A percentile compares a stretch with the other conserved stretches of the same genome.
Conservation (phyloP, 352 stramenopile genomes). For the Phytophthora macrochlamydospora region DNA sequence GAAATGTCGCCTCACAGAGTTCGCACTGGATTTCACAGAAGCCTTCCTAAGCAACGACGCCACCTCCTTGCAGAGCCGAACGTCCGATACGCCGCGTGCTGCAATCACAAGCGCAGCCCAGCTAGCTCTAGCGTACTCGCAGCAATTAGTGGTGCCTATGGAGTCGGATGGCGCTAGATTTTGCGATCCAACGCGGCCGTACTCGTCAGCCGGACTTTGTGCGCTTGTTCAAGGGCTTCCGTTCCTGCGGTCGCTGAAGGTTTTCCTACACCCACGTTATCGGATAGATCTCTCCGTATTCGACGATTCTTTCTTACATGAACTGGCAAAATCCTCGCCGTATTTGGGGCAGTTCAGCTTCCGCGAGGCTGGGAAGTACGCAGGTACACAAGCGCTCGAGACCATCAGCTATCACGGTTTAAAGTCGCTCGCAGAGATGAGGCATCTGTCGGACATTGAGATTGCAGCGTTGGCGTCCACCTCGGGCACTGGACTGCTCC, state of each 20-base stretch:
- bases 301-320: slow-evolving; percentile 37
- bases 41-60: slow-evolving; percentile 21
- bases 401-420: slow-evolving; percentile 35
- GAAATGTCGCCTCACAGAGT: slow-evolving; percentile 45
- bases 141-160: slow-evolving; percentile 13
- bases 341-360: slow-evolving; percentile 48
- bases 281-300: slow-evolving; percentile 50
- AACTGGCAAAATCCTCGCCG: slow-evolving; percentile 25
- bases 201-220: slow-evolving; percentile 41
- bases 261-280: slow-evolving; percentile 39
- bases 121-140: slow-evolving; percentile 17
- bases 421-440: slow-evolving; percentile 34
- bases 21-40: slow-evolving; percentile 47
- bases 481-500: slow-evolving; percentile 23
- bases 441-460: slow-evolving; percentile 44
- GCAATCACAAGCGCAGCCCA: slow-evolving; percentile 22
- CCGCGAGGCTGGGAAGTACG: slow-evolving; percentile 35
- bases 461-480: slow-evolving; percentile 34
- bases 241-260: slow-evolving; percentile 39
- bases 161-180: slow-evolving; percentile 16
- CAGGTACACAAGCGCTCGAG: slow-evolving; percentile 35
- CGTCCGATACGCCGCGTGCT: background rate
- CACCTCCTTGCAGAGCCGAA: background rate
- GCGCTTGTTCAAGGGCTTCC: slow-evolving; percentile 37
- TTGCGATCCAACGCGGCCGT: slow-evolving; percentile 24